Evolutionary conservation across 768 basidiomycete genomes (phyloP).

Genomic region (Ramaria sp.): DNA sequence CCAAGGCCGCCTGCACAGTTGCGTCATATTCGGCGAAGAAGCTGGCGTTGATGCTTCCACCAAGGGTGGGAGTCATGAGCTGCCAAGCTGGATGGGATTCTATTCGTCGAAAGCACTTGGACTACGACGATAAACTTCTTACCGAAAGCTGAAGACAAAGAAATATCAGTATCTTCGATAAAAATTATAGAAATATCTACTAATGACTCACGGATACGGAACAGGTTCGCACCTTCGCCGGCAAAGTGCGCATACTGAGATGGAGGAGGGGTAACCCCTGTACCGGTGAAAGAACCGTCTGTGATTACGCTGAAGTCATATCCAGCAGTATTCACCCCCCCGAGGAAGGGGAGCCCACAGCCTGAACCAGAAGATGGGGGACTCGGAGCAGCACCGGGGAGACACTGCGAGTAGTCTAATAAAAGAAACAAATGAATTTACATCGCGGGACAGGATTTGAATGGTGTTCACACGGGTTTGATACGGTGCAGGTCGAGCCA

Average conservation of each 20-base stretch:
- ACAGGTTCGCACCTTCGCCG: constrained; percentile 37
- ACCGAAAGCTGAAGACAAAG: constrained; percentile 20
- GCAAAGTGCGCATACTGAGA: constrained; percentile 40
- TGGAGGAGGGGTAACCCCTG: constrained; percentile 27
- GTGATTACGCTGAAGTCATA: constrained; percentile 18
- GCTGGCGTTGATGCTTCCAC: constrained; percentile 33
- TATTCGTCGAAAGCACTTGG: constrained; percentile 10
- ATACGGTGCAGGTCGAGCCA: constrained; percentile 18
- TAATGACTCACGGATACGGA: constrained; percentile 28
- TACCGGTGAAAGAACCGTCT: constrained; percentile 35
- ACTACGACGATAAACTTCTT: constrained; percentile 8
- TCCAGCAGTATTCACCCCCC: constrained; percentile 38
- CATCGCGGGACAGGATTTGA: not conserved
- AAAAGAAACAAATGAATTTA: not conserved
- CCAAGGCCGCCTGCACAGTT: constrained; percentile 37
- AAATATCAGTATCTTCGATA: not conserved
- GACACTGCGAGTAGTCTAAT: constrained; percentile 23
- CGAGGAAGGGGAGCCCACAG: constrained; percentile 26
- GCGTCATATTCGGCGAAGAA: constrained; percentile 37
- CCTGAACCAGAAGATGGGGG: not conserved
- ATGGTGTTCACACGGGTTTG: constrained; percentile 16
- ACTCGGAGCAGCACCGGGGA: constrained; percentile 16
- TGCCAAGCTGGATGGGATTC: constrained; percentile 34
- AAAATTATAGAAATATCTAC: not conserved
- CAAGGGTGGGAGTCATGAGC: constrained; percentile 38